Percentiles rank a stretch among this genome's conserved stretches.
Evolutionary conservation across 2,329 filamentous ascomycete species (phyloP).

Genomic region (Epicoccum sorghinum): DNA sequence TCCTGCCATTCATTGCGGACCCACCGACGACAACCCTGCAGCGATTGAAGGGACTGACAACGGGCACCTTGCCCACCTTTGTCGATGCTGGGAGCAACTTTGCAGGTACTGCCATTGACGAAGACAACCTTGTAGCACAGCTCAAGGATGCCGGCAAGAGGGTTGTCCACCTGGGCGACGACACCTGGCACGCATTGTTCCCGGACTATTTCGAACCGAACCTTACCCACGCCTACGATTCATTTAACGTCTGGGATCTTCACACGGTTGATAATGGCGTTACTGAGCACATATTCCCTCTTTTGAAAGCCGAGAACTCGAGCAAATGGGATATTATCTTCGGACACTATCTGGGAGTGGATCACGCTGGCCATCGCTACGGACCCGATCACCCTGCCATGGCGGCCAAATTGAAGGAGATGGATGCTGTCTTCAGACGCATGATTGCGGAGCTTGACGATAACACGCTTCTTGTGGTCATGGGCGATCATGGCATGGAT

Average conservation of each 20-base stretch:
- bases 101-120: constrained; percentile 91
- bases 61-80: constrained; percentile 92
- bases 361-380: constrained; percentile 96
- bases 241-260: constrained; percentile 97
- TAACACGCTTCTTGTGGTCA: constrained; percentile 85
- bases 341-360: constrained; percentile 91
- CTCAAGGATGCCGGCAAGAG: constrained; percentile 70
- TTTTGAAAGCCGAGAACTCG: constrained; percentile 69
- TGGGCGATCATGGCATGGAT: constrained; percentile 99
- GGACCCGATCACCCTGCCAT: constrained; percentile 92
- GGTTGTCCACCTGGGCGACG: constrained; percentile 93
- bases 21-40: constrained; percentile 94
- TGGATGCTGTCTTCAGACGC: constrained; percentile 79
- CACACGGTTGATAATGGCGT: constrained; percentile 97
- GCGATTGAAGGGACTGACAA: constrained; percentile 90
- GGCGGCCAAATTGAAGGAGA: constrained; percentile 87
- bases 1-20: constrained; percentile 95
- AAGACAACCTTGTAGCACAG: constrained; percentile 78
- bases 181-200: constrained; percentile 94
- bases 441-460: constrained; percentile 78
- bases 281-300: constrained; percentile 84
- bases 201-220: constrained; percentile 90
- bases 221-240: constrained; percentile 88
- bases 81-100: constrained; percentile 95
- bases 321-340: constrained; percentile 91